Evolutionary conservation across 176 grass and related monocot genomes (phyloP).

Genomic region (Stipa capillata): DNA sequence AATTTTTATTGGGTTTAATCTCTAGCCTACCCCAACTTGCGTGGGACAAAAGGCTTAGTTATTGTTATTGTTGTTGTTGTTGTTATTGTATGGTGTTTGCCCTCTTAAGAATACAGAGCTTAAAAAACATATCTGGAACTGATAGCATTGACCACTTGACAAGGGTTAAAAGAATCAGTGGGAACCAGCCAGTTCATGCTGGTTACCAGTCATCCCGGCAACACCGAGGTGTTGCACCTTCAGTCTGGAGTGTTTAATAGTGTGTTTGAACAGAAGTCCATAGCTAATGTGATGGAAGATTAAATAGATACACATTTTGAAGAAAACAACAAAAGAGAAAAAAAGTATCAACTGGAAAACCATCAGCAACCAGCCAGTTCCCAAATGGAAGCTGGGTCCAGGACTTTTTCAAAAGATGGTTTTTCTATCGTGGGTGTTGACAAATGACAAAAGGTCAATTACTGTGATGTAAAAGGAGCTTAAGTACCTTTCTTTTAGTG

Average conservation of each 20-base stretch:
- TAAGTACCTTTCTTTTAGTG: conserved; percentile 48
- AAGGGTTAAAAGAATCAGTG: not conserved
- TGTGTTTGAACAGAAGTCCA: not conserved
- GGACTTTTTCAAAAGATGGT: not conserved
- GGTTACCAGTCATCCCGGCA: not conserved
- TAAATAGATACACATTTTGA: not conserved
- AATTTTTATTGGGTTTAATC: no score
- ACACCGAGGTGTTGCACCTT: not conserved
- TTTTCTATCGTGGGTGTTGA: not conserved
- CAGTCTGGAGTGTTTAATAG: not conserved
- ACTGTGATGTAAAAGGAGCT: not conserved
- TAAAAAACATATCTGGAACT: not conserved
- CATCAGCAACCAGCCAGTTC: not conserved
- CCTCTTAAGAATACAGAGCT: not conserved
- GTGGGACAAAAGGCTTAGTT: no score
- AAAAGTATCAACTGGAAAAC: not conserved
- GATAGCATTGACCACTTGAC: not conserved
- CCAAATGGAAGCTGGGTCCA: not conserved
- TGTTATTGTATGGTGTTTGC: no score
- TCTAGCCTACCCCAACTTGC: no score
- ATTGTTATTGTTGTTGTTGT: no score
- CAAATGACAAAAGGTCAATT: not conserved
- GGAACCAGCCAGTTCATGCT: not conserved
- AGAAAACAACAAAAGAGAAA: not conserved
- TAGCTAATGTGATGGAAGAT: conserved; percentile 2